Evolutionary conservation across 495 filamentous ascomycete genomes (phyloP), one percentile per base, ranked within the genome.

Genomic region (Penicillium lagena): DNA sequence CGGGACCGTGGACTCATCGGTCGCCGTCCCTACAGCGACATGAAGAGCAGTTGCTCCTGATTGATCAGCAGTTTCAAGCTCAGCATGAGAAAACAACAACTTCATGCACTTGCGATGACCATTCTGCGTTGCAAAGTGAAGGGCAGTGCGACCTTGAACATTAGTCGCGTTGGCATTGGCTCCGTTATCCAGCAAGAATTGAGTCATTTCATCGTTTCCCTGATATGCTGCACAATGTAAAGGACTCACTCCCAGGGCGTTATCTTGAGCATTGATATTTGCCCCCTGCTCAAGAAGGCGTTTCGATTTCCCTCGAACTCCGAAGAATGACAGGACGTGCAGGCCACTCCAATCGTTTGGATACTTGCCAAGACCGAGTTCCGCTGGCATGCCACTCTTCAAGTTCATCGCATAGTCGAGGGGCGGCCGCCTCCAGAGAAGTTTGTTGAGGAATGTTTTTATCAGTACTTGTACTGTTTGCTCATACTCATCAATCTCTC

Each of bases 141-240:
- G 45, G 0, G 56, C 57, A 5, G 64, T 65, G 3, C 51, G 50
- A 0, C 63, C 67, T 9, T 60, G 10, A 15, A 39, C 37, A 9
- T 41, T 35, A 4, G 43, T 35, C 0, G 55, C 54, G 49, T 68
- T 58, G 22, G 45, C 32, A 35, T 68, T 50, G 7, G 52, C 60
- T 7, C 44, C 44, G 33, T 58, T 39, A 6, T 58, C 48, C 7
- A 73, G 50, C 1, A 76, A 42, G 0, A 71, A 53, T 31, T 61
- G 60, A 7, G 65, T 54, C 54, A 72, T 70, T n/a, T 64, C 53
- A 0, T 65, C 64, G 29, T 72, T 43, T 2, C 72, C 70, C 9
- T 39, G 55, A 31, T 52, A 41, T 1, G 64, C 62, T 0, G 70
- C 71, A 43, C 65, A 68, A n/a, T 68, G 65, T 2, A 68, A 35